phyloP scores from a whole-genome alignment of 208 protist genomes.

The Lotmaria passim region DNA sequence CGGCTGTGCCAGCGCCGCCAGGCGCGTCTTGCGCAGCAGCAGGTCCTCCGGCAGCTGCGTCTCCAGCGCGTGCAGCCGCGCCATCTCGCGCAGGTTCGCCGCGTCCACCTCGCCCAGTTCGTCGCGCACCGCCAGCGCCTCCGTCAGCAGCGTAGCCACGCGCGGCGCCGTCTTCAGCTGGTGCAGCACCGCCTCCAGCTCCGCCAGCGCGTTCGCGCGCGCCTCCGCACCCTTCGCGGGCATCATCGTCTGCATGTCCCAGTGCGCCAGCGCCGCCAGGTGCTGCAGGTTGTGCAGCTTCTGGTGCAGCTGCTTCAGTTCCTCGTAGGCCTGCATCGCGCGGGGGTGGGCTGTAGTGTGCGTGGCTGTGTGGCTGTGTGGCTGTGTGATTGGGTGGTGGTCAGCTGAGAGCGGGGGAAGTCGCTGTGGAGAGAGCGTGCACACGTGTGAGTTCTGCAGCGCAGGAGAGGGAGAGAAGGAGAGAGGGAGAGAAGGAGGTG shows the following conservation, averaged over 20 bases:
- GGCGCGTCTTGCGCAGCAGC: constrained; percentile 40
- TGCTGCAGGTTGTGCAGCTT: constrained; percentile 51
- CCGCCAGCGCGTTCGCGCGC: constrained; percentile 44
- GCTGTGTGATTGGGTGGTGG: neutral
- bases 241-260: constrained; percentile 68
- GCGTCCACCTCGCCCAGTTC: constrained; percentile 58
- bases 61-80: constrained; percentile 23
- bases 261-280: constrained; percentile 40
- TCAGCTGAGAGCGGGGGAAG: too few relatives aligned
- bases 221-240: constrained; percentile 46
- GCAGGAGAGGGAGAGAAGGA: neutral
- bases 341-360: too few relatives aligned
- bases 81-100: constrained; percentile 67
- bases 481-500: neutral
- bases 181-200: constrained; percentile 14
- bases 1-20: constrained; percentile 36
- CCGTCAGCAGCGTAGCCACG: neutral
- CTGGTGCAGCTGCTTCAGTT: constrained; percentile 46
- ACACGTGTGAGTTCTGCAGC: neutral
- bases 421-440: neutral
- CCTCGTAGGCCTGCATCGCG: constrained; percentile 51
- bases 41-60: constrained; percentile 46
- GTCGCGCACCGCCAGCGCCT: neutral
- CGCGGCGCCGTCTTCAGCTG: constrained; percentile 33
- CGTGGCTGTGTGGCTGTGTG: neutral